These are phyloP conservation scores for Suhomyces chickasaworum DNA, from an alignment of 1,139 yeast genomes.

Conservation along the genomic window DNA sequence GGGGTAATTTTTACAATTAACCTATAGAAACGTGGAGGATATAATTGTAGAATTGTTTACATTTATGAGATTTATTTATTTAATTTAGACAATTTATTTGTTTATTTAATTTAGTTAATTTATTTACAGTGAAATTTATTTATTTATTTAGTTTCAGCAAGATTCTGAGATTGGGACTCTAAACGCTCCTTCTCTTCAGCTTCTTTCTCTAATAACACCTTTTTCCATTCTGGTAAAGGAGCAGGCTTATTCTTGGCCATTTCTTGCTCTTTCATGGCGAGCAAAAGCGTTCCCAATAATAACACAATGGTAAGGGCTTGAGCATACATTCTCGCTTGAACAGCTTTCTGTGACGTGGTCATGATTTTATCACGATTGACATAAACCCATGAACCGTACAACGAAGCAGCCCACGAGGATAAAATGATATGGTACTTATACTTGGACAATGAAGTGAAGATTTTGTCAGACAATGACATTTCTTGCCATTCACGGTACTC, in stretches of 20 bases:
- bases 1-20: not conserved
- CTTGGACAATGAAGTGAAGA: constrained; percentile 47
- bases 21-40: too few relatives aligned
- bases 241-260: constrained; percentile 36
- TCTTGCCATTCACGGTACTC: constrained; percentile 26
- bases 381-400: constrained; percentile 79
- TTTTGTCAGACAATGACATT: constrained; percentile 20
- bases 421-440: constrained; percentile 77
- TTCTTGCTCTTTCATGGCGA: constrained; percentile 65
- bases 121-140: constrained; percentile 9
- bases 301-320: constrained; percentile 74
- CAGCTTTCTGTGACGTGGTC: constrained; percentile 82
- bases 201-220: constrained; percentile 28
- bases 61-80: too few relatives aligned
- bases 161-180: not conserved
- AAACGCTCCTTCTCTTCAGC: constrained; percentile 21
- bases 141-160: not conserved
- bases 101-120: too few relatives aligned
- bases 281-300: constrained; percentile 62
- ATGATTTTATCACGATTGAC: constrained; percentile 78
- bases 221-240: constrained; percentile 46
- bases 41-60: too few relatives aligned
- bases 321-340: constrained; percentile 93
- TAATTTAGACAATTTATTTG: too few relatives aligned
- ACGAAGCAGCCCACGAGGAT: constrained; percentile 81